Percentiles rank a stretch among this genome's conserved stretches.
phyloP scores from a whole-genome alignment of 1,284 basidiomycete species.

The Chondrostereum purpureum region DNA sequence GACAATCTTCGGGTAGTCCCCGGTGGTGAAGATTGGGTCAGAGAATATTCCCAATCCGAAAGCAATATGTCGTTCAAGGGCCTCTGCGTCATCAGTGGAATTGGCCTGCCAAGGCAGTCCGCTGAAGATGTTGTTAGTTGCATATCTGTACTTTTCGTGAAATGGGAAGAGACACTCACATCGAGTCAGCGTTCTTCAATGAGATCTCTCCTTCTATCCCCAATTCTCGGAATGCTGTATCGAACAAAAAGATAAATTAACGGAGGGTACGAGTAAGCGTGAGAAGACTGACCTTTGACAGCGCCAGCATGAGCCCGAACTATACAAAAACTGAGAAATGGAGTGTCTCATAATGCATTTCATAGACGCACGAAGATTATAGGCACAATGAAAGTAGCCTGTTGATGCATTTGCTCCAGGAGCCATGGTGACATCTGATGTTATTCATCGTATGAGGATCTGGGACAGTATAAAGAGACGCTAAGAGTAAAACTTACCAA shows the following conservation, averaged over 20 bases:
- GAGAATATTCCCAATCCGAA: slow-evolving; percentile 41
- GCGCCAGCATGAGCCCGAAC: slow-evolving; percentile 41
- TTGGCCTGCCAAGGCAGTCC: slow-evolving; percentile 39
- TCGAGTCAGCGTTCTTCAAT: slow-evolving; percentile 41
- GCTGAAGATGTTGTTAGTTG: slow-evolving; percentile 16
- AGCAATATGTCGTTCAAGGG: slow-evolving; percentile 38
- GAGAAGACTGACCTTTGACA: slow-evolving; percentile 29
- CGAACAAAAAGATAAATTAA: neutral
- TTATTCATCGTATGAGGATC: neutral
- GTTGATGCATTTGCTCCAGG: slow-evolving; percentile 32
- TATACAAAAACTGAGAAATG: slow-evolving; percentile 12
- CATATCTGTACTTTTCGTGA: neutral
- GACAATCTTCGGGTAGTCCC: slow-evolving; percentile 42
- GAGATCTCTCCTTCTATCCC: slow-evolving; percentile 40
- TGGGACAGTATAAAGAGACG: neutral
- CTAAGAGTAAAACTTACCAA: slow-evolving; percentile 27
- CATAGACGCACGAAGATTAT: slow-evolving; percentile 30
- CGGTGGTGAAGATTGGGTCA: slow-evolving; percentile 36
- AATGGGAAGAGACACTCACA: slow-evolving; percentile 23
- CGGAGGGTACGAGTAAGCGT: neutral
- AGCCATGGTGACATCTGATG: slow-evolving; percentile 29
- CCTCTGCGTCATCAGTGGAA: slow-evolving; percentile 33
- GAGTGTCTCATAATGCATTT: neutral
- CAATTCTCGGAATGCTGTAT: slow-evolving; percentile 35
- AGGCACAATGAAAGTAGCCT: slow-evolving; percentile 35